A percentile compares a stretch with the other conserved stretches of the same genome.
phyloP scores from a whole-genome alignment of 2,329 filamentous ascomycete species.

The Rugonectria rugulosa region DNA sequence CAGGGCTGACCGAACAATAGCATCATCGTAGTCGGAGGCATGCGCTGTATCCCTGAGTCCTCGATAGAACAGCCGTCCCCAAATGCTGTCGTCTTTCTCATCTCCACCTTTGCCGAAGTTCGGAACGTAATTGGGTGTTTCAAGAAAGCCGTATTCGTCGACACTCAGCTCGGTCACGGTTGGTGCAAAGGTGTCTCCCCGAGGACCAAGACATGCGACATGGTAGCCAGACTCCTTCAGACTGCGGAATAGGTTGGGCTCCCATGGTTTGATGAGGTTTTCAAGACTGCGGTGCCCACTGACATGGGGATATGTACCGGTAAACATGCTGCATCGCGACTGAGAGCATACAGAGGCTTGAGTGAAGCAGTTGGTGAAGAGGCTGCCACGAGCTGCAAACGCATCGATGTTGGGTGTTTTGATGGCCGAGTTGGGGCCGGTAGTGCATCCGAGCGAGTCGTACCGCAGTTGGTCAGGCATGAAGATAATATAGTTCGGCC shows the following conservation, averaged over 20 bases:
- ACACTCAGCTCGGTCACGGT: constrained; percentile 53
- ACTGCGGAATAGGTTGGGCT: constrained; percentile 54
- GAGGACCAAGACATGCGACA: constrained; percentile 52
- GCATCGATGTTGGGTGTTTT: constrained; percentile 53
- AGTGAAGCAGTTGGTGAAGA: constrained; percentile 54
- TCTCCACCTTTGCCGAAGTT: constrained; percentile 34
- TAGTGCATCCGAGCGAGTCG: constrained; percentile 50
- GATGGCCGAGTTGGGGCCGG: constrained; percentile 35
- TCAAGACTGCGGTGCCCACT: constrained; percentile 54
- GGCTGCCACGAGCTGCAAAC: constrained; percentile 46
- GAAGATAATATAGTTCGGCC: constrained; percentile 52
- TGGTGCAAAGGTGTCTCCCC: constrained; percentile 52
- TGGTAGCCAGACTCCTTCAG: constrained; percentile 55
- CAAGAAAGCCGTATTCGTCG: constrained; percentile 54
- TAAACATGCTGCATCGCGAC: constrained; percentile 56
- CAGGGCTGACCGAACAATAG: constrained; percentile 49
- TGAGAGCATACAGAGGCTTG: constrained; percentile 57
- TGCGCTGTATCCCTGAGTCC: constrained; percentile 47
- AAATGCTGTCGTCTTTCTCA: constrained; percentile 45
- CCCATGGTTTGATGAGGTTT: constrained; percentile 57
- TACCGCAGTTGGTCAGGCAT: constrained; percentile 58
- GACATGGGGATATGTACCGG: constrained; percentile 55
- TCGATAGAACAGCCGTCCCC: constrained; percentile 50
- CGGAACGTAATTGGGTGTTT: constrained; percentile 45
- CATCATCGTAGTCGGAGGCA: constrained; percentile 55